Percentiles rank a stretch among this genome's conserved stretches.
These are phyloP conservation scores for Ophidiomyces ophidiicola DNA, from an alignment of 2,329 filamentous ascomycete species.

Conservation along the genomic window DNA sequence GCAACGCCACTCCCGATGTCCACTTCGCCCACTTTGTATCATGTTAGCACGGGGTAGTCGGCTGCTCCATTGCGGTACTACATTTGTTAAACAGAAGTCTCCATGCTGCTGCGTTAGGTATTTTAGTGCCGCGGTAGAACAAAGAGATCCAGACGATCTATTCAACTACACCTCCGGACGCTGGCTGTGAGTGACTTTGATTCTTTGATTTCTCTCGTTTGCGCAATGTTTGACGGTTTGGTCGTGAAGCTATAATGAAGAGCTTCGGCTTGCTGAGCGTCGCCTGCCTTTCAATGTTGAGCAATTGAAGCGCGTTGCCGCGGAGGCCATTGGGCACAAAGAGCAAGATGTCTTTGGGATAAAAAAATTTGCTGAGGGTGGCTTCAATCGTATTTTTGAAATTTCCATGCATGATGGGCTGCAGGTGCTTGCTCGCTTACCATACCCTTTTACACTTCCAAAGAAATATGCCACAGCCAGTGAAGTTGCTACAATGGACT, in stretches of 20 bases:
- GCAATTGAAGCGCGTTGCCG: slow-evolving; percentile 1
- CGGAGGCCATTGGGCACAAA: background rate
- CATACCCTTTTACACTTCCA: slow-evolving; percentile 24
- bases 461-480: slow-evolving; percentile 21
- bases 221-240: background rate
- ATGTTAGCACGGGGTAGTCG: too few species aligned
- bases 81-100: background rate
- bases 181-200: slow-evolving; percentile 4
- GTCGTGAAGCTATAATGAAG: slow-evolving; percentile 10
- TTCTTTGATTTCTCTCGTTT: too few species aligned
- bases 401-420: slow-evolving; percentile 19
- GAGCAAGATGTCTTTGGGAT: slow-evolving; percentile 17
- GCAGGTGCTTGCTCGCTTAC: slow-evolving; percentile 23
- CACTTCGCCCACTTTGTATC: too few species aligned
- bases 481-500: slow-evolving; percentile 26
- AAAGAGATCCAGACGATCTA: background rate
- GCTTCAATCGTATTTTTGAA: slow-evolving; percentile 27
- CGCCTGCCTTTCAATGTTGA: slow-evolving; percentile 1
- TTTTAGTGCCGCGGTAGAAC: too few species aligned
- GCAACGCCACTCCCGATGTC: too few species aligned
- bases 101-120: too few species aligned
- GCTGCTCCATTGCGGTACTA: too few species aligned
- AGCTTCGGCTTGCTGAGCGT: slow-evolving; percentile 2
- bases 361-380: slow-evolving; percentile 27
- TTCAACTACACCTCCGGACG: slow-evolving; percentile 8